Evolutionary conservation across 1,139 yeast species (phyloP).

Genomic region (Sugiyamaella grinbergsii): DNA sequence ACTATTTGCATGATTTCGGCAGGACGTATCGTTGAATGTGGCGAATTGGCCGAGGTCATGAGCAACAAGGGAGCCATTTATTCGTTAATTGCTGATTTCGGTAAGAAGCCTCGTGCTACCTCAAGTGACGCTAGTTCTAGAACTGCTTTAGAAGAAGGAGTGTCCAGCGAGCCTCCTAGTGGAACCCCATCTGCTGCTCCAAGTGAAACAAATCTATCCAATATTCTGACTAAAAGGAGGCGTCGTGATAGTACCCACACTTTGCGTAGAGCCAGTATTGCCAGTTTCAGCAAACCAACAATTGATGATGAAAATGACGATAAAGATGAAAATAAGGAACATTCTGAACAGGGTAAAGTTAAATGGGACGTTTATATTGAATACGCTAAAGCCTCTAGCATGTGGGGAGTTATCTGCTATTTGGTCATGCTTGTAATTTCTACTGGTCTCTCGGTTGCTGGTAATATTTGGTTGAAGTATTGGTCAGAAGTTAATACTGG

Average conservation of each 20-base stretch:
- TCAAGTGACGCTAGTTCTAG: constrained; percentile 25
- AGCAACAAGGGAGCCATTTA: constrained; percentile 57
- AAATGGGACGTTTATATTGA: constrained; percentile 83
- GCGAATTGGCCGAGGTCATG: constrained; percentile 63
- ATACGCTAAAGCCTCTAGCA: constrained; percentile 87
- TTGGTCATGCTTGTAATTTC: constrained; percentile 51
- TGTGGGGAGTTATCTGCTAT: constrained; percentile 63
- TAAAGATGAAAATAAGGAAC: constrained; percentile 53
- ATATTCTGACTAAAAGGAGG: constrained; percentile 1
- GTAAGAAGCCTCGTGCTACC: constrained; percentile 48
- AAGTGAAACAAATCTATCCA: constrained; percentile 11
- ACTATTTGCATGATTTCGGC: constrained; percentile 69
- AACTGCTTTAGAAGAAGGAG: constrained; percentile 24
- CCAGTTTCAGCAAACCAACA: constrained; percentile 51
- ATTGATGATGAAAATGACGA: constrained; percentile 38
- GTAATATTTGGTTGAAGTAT: constrained; percentile 91
- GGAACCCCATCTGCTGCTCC: constrained; percentile 23
- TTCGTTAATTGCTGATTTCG: constrained; percentile 72
- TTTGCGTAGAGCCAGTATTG: constrained; percentile 71
- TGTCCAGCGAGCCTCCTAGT: constrained; percentile 6
- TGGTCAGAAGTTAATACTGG: constrained; percentile 91
- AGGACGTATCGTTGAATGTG: constrained; percentile 80
- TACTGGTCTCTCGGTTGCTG: constrained; percentile 61
- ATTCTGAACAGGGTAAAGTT: constrained; percentile 90
- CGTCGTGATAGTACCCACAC: constrained; percentile 46